These are phyloP conservation scores for Teunomyces kruisii DNA, from an alignment of 805 yeast species.

Conservation along the genomic window DNA sequence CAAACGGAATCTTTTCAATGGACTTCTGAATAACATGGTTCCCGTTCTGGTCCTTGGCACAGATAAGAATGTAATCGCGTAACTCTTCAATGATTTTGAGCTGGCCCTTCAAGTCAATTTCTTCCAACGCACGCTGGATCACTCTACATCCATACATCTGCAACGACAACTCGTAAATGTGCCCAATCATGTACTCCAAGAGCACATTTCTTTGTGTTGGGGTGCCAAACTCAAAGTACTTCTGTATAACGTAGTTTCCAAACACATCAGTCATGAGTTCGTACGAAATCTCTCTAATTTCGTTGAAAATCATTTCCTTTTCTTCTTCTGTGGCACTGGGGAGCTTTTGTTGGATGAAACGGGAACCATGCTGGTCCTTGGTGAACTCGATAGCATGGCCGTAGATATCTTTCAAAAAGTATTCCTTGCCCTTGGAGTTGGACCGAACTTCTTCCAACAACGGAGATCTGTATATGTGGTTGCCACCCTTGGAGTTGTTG, in stretches of 20 bases:
- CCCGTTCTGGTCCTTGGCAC: slow-evolving; percentile 89
- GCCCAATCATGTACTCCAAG: slow-evolving; percentile 70
- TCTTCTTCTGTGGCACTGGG: slow-evolving; percentile 64
- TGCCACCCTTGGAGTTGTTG: slow-evolving; percentile 18
- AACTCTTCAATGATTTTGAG: slow-evolving; percentile 69
- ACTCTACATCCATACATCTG: slow-evolving; percentile 99
- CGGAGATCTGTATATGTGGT: slow-evolving; percentile 70
- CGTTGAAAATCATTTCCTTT: slow-evolving; percentile 79
- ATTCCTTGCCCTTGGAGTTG: slow-evolving; percentile 56
- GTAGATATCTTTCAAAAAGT: slow-evolving; percentile 67
- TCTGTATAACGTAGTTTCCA: slow-evolving; percentile 96
- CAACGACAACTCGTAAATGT: slow-evolving; percentile 70
- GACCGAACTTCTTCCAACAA: slow-evolving; percentile 81
- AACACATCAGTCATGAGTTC: slow-evolving; percentile 94
- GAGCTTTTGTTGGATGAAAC: slow-evolving; percentile 90
- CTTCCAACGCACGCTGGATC: slow-evolving; percentile 89
- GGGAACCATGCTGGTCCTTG: slow-evolving; percentile 95
- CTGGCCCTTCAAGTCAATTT: slow-evolving; percentile 63
- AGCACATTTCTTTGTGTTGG: slow-evolving; percentile 66
- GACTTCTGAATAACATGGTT: slow-evolving; percentile 97
- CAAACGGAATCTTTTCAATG: slow-evolving; percentile 80
- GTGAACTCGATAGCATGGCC: slow-evolving; percentile 91
- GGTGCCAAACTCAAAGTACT: slow-evolving; percentile 82
- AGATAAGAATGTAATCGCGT: slow-evolving; percentile 56
- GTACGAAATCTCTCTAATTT: slow-evolving; percentile 69